These are phyloP conservation scores for Aeschynomene evenia DNA, from an alignment of 306 rosid species.

Conservation along the genomic window DNA sequence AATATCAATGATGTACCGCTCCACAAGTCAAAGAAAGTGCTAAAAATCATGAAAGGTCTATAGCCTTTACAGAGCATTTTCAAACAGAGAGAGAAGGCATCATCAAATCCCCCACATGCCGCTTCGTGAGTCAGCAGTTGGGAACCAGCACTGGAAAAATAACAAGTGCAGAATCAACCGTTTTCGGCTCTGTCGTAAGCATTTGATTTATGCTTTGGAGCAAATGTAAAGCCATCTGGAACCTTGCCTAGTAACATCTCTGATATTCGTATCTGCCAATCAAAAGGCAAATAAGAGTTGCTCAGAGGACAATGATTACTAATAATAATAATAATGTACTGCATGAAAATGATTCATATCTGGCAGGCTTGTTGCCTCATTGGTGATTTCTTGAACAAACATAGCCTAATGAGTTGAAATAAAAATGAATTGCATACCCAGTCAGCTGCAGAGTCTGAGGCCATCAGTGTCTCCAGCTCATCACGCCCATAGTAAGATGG, in stretches of 20 bases:
- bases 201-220: conserved; percentile 93
- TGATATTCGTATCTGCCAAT: conserved; percentile 71
- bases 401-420: neutral
- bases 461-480: conserved; percentile 92
- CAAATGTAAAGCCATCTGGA: conserved; percentile 70
- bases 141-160: conserved; percentile 2
- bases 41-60: neutral
- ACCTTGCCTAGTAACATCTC: conserved; percentile 95
- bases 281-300: conserved; percentile 7
- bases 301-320: no score
- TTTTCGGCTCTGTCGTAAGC: conserved; percentile 90
- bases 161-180: conserved; percentile 47
- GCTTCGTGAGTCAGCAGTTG: neutral
- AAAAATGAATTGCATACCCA: conserved; percentile 61
- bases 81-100: neutral
- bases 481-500: conserved; percentile 78
- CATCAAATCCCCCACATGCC: neutral
- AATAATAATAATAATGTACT: neutral
- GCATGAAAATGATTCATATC: conserved; percentile 12
- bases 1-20: conserved; percentile 24
- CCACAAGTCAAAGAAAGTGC: neutral
- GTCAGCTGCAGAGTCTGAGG: conserved; percentile 94
- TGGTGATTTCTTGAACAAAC: neutral
- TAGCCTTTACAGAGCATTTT: neutral
- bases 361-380: neutral